A percentile compares a stretch with the other conserved stretches of the same genome.
These are phyloP conservation scores for Malus hybrid DNA, from an alignment of 331 rosid genomes.

Conservation along the genomic window DNA sequence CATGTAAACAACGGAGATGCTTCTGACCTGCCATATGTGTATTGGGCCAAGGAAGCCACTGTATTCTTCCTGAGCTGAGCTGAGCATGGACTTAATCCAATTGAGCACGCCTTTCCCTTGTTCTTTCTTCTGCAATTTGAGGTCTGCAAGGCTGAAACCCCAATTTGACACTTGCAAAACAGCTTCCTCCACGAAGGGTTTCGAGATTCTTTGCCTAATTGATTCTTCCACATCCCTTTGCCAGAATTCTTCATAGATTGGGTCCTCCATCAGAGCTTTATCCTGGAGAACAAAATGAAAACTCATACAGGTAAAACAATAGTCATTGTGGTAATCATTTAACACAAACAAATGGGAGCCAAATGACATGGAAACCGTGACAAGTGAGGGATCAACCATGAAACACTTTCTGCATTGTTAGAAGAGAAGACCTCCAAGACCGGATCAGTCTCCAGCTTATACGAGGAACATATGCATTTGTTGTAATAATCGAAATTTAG, in stretches of 20 bases:
- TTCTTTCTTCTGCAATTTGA: conserved; percentile 71
- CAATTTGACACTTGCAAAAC: conserved; percentile 78
- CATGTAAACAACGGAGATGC: not conserved
- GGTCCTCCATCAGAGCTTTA: conserved; percentile 85
- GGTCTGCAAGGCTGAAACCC: conserved; percentile 94
- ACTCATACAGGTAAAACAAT: not conserved
- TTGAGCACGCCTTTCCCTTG: conserved; percentile 37
- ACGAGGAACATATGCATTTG: not conserved
- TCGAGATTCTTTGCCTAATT: conserved; percentile 61
- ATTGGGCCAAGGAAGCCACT: conserved; percentile 89
- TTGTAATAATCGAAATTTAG: not conserved
- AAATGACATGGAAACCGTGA: not conserved
- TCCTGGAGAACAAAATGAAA: conserved; percentile 40
- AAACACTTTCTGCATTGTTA: not conserved
- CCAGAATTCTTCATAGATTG: conserved; percentile 92
- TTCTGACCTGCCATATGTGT: conserved; percentile 93
- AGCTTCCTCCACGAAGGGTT: conserved; percentile 91
- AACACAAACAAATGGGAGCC: not conserved
- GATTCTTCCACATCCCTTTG: conserved; percentile 98
- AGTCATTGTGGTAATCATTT: not conserved
- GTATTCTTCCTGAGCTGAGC: conserved; percentile 57
- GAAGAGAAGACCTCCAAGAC: not conserved
- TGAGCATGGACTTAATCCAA: conserved; percentile 65
- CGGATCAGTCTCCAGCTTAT: not conserved
- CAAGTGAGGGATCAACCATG: not conserved